Evolutionary conservation across 768 basidiomycete species (phyloP).

Genomic region (Rhizopogon rudus): DNA sequence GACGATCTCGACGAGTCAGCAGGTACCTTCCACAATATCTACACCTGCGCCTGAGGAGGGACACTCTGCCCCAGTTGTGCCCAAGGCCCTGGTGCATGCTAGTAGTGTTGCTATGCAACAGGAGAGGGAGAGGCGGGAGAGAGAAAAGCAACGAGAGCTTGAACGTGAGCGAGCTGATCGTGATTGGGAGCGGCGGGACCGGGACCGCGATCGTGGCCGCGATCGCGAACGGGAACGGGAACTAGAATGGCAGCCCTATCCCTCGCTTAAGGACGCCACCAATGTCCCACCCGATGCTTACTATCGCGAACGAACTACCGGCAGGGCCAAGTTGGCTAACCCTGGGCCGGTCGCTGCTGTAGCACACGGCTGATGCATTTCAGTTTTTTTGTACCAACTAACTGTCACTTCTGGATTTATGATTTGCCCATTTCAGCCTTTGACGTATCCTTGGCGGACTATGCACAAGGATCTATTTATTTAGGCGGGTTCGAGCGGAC

Average conservation of each 20-base stretch:
- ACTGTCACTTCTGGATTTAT: background rate
- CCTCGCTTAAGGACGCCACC: constrained; percentile 26
- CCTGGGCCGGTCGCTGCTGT: constrained; percentile 5
- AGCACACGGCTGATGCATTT: background rate
- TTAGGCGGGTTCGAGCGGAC: background rate
- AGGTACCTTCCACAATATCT: background rate
- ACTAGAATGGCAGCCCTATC: constrained; percentile 1
- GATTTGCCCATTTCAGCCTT: background rate
- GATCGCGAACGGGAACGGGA: constrained; percentile 17
- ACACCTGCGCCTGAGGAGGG: background rate
- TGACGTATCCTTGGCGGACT: background rate
- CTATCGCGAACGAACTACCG: constrained; percentile 12
- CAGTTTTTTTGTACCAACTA: background rate
- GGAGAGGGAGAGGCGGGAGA: constrained; percentile 39
- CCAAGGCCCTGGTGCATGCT: constrained; percentile 38
- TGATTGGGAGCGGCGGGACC: constrained; percentile 7
- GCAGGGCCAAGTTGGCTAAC: constrained; percentile 13
- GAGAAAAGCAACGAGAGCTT: constrained; percentile 22
- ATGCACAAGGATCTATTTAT: background rate
- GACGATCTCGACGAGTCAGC: background rate
- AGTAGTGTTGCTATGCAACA: constrained; percentile 50
- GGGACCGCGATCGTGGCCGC: background rate
- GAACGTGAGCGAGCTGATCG: constrained; percentile 22
- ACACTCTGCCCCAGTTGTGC: background rate
- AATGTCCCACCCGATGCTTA: constrained; percentile 16